These are phyloP conservation scores for Moniliella sp. DNA, from an alignment of 1,284 basidiomycete genomes.

Conservation along the genomic window DNA sequence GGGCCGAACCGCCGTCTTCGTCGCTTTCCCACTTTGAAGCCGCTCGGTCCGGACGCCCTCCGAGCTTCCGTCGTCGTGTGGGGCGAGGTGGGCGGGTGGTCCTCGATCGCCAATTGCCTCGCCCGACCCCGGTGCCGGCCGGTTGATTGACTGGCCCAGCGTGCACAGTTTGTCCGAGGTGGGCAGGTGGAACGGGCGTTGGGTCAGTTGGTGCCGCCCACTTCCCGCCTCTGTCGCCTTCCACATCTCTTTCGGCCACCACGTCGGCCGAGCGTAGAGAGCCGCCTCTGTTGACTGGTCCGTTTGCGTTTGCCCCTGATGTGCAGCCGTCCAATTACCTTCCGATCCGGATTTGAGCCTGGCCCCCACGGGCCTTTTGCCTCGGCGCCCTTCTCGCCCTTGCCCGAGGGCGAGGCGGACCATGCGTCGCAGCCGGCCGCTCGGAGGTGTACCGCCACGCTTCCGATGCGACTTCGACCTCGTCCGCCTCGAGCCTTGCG, in stretches of 20 bases:
- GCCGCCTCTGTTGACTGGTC: neutral
- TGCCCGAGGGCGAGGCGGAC: neutral
- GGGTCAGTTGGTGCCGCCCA: neutral
- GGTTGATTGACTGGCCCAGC: conserved; percentile 20
- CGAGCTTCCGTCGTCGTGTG: conserved; percentile 22
- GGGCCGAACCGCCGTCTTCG: too few relatives aligned
- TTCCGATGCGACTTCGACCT: neutral
- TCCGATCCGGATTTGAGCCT: neutral
- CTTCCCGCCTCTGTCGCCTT: neutral
- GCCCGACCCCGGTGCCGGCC: conserved; percentile 24
- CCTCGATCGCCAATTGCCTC: conserved; percentile 23
- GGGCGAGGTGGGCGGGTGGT: conserved; percentile 29
- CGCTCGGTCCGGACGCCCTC: neutral
- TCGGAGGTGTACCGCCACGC: neutral
- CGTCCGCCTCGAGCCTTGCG: neutral
- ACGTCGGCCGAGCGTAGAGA: neutral
- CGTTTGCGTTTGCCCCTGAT: neutral
- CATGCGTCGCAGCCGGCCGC: too few relatives aligned
- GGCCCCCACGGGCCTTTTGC: neutral
- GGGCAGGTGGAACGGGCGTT: neutral
- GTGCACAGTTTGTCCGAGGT: neutral
- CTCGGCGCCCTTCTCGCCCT: neutral
- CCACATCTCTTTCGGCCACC: neutral
- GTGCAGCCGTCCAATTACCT: neutral
- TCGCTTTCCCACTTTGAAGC: neutral